These are phyloP conservation scores for Microcos paniculata DNA, from an alignment of 345 rosid genomes.

Conservation along the genomic window DNA sequence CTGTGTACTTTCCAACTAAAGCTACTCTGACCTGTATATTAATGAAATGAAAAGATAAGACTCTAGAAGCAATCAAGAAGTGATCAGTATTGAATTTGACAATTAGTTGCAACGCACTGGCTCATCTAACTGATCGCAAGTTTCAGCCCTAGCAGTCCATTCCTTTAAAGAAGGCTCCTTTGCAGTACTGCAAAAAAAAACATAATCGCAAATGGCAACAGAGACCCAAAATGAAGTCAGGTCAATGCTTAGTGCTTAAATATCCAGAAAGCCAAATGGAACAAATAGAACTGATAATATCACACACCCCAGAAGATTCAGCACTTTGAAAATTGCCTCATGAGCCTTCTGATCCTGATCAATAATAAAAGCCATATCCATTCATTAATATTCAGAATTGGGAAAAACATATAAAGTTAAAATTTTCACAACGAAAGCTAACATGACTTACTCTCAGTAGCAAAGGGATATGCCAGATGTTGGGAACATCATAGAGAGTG, in stretches of 20 bases:
- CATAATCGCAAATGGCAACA: slow-evolving; percentile 6
- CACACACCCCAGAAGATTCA: slow-evolving; percentile 70
- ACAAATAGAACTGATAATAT: slow-evolving; percentile 6
- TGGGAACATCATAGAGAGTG: slow-evolving; percentile 85
- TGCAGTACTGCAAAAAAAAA: slow-evolving; percentile 43
- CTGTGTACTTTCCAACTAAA: slow-evolving; percentile 93
- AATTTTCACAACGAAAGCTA: not conserved
- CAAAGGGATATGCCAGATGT: slow-evolving; percentile 96
- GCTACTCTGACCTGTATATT: slow-evolving; percentile 80
- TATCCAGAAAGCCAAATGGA: not conserved
- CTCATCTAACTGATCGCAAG: slow-evolving; percentile 62
- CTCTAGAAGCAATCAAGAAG: slow-evolving; percentile 6
- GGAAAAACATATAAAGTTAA: not conserved
- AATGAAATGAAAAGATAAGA: slow-evolving; percentile 24
- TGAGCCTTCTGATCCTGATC: slow-evolving; percentile 94
- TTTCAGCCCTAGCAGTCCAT: slow-evolving; percentile 71
- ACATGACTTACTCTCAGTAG: slow-evolving; percentile 72
- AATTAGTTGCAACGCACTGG: slow-evolving; percentile 47
- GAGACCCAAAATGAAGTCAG: not conserved
- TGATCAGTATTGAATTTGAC: not conserved
- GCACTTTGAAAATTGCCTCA: slow-evolving; percentile 72
- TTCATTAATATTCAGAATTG: slow-evolving; percentile 1
- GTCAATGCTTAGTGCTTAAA: not conserved
- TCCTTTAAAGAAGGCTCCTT: slow-evolving; percentile 68
- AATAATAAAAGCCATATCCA: slow-evolving; percentile 14